Evolutionary conservation across 2,329 filamentous ascomycete genomes (phyloP), one percentile per base, ranked within the genome.

Genomic region (Monosporascus ibericus): DNA sequence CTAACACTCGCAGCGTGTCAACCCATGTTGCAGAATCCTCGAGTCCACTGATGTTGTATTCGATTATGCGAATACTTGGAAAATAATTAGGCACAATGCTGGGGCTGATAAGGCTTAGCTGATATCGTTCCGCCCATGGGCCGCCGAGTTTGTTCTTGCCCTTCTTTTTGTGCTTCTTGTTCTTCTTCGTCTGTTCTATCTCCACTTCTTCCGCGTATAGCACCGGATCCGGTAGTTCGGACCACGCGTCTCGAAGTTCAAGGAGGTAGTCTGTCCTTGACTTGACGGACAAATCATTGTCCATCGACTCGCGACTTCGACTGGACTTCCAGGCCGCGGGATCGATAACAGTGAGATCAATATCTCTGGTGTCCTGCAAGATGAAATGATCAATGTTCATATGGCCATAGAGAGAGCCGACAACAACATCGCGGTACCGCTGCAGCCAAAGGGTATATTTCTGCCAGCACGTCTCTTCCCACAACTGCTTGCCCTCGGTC

Each of bases 321-420:
- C 54, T 58, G 4, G 60, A 54, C 17, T 66, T 49, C 36, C 62
- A 54, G 20, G 63, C 52, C 8, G 68, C 60, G 2, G 68, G 61
- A 44, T 70, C 58, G 8, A 74, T 54, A 1, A 75, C 71, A 25
- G 74, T 71, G 47, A 90, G 77, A 55, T 88, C 78, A 50, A 96
- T 78, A 1, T 95, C 81, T 40, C 87, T 78, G 52, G 85, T 89
- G 67, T 97, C 92, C 62, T 96, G 90, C 17, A 99, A 74, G 65
- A 97, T 81, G 70, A 99, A 99, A 69, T 99, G 94, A 63, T 99
- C 94, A 58, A 96, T 88, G 65, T 99, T 99, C 94, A 99, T 97
- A 68, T 99, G 94, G 1, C 92, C 94, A 65, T 88, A 99, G 6
- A 95, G 65, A 25, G 84, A 84, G 14, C 82, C 84, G 20, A 92